Evolutionary conservation across 2,329 filamentous ascomycete species (phyloP), one percentile per base, ranked within the genome.

Genomic region (Fusarium virguliforme): DNA sequence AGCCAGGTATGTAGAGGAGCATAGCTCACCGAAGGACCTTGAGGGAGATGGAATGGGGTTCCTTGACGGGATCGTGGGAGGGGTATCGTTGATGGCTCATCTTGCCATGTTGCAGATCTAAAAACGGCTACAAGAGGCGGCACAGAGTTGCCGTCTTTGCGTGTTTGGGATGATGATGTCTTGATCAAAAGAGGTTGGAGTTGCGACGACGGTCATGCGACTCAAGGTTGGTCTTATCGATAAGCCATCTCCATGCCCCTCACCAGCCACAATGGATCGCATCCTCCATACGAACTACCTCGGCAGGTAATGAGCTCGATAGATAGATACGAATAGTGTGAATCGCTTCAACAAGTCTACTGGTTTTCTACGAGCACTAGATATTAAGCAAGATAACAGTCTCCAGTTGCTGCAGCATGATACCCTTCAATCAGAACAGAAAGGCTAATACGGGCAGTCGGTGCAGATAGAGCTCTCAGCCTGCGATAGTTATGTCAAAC

Each of bases 1-100:
- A 40, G n/a, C 18, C 18, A 18, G 18, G 18, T 18, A 28, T 28
- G 28, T 32, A 50, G 40, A 55, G 34, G 43, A 53, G 15, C 37
- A 18, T 56, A 66, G 64, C 79, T 71, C 83, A 91, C 91, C 91
- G 84, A 38, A 93, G 84, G 55, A 93, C 93, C 84, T 95, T 95
- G 59, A 95, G 84, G 57, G 92, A 94, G 50, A 95, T 89, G 22
- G 91, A 89, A 81, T 95, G 92, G 38, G 92, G 92, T 81, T 95
- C 93, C 80, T 94, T 94, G 66, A 87, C 80, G 3, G 85, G 82
- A 65, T 89, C 88, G 63, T 87, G 84, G 13, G 87, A 88, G 8
- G 86, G 83, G 73, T 87, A 88, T 72, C 86, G 81, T 78, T 89
- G 87, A 74, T 90, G 87, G 79, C 85, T 88, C 87, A 89, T 89